Base-by-base conservation (phyloP, 1,284 basidiomycete species). In the Moesziomyces parantarcticus region DNA sequence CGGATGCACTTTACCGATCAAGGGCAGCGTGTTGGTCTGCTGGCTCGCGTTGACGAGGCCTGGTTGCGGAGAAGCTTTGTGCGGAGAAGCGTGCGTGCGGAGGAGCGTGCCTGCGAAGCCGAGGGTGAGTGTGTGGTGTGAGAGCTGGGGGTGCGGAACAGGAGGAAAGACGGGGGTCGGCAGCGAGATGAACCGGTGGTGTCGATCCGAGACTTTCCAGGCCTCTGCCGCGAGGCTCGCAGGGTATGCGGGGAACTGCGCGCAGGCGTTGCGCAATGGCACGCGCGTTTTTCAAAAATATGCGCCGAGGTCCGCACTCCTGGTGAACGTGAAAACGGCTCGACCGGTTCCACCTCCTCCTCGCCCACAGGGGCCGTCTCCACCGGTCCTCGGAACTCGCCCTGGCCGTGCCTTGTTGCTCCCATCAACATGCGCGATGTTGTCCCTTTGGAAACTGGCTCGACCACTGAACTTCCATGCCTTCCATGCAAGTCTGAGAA, bases 1-100 rank as follows among this genome's bases (percentile, higher is more conserved):
- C 21, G 18, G 21, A 18, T 50, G 58, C 46, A 67, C 64, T 57
- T 21, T 67, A 67, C 64, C 64, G 26, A 21, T 16, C 14, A n/a
- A 39, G 36, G 4, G 36, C 36, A 39, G 36, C 36, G 36, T 39
- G 36, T 39, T 39, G 23, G 32, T 41, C 32, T 23, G 20, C 20
- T 13, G 8, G 10, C 13, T 20, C 22, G 42, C 20, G 42, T 43
- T 20, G 20, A 43, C 42, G 22, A 16, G 20, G 22, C 42, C 10
- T 18, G 36, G 22, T 6, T 45, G 43, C 22, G 26, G 46, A 48
- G 46, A 34, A 20, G 13, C 26, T 21, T 26, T 6, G 45, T 18
- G 20, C 22, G 44, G 25, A 26, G 22, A 22, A 16, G 11, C 22
- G 22, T 46, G 14, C 22, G 22, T 10, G 23, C 11, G 13, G n/a